Conservation (phyloP, 805 yeast genomes). For the Metschnikowia sp. region DNA sequence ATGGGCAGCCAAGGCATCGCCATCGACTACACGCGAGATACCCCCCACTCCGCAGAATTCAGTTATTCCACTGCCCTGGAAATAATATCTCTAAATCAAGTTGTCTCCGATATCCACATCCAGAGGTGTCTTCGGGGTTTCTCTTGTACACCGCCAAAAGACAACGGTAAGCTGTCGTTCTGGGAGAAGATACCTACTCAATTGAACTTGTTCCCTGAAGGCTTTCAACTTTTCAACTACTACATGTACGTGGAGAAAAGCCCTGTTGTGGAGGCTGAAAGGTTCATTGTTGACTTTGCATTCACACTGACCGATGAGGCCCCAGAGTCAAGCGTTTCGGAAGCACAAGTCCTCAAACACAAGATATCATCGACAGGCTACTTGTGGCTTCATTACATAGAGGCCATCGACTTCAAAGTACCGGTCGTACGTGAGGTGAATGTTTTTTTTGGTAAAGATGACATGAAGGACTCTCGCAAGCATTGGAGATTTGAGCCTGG, state of each 20-base stretch:
- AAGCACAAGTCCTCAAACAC: conserved; percentile 10
- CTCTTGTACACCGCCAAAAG: conserved; percentile 8
- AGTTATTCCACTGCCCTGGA: conserved; percentile 12
- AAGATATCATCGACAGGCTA: conserved; percentile 6
- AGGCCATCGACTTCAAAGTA: conserved; percentile 7
- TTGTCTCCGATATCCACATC: conserved; percentile 15
- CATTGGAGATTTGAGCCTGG: conserved; percentile 22
- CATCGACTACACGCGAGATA: conserved; percentile 1
- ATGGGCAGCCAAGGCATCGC: conserved; percentile 10
- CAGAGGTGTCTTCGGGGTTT: conserved; percentile 17
- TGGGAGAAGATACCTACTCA: conserved; percentile 13
- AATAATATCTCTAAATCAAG: conserved; percentile 6
- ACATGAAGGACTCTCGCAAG: conserved; percentile 26
- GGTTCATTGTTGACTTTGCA: conserved; percentile 11
- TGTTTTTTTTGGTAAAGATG: conserved; percentile 29
- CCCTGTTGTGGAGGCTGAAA: conserved; percentile 6
- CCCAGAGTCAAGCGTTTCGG: conserved; percentile 4
- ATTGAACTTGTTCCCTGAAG: conserved; percentile 14
- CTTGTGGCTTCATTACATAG: conserved; percentile 15
- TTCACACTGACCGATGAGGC: conserved; percentile 7
- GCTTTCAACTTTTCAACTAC: conserved; percentile 13
- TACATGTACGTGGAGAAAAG: conserved; percentile 16
- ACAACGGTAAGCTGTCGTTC: neutral
- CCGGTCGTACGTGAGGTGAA: conserved; percentile 25
- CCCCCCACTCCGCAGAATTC: conserved; percentile 1